These are phyloP conservation scores for Chaetomium sp. DNA, from an alignment of 2,329 filamentous ascomycete species.

Conservation along the genomic window DNA sequence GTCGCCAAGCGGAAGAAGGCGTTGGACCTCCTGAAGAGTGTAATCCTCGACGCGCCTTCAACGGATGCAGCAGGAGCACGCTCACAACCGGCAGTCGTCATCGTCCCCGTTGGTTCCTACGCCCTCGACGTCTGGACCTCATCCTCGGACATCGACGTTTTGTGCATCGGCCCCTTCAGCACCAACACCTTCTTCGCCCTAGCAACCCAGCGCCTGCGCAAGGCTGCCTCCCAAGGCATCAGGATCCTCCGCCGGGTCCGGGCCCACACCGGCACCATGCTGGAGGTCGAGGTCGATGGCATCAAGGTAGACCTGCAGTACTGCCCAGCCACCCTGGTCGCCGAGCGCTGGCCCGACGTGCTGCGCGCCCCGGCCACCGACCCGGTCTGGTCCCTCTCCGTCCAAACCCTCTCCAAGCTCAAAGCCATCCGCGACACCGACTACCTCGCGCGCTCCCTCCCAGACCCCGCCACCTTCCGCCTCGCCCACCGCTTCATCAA, in stretches of 20 bases:
- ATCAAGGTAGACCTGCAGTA: conserved; percentile 68
- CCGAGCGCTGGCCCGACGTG: conserved; percentile 54
- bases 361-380: conserved; percentile 53
- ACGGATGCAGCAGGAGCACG: conserved; percentile 10
- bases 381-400: conserved; percentile 57
- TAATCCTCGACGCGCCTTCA: conserved; percentile 42
- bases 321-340: conserved; percentile 59
- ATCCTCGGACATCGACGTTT: conserved; percentile 65
- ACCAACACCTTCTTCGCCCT: conserved; percentile 63
- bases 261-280: conserved; percentile 62
- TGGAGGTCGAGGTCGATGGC: conserved; percentile 61
- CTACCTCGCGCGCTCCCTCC: conserved; percentile 62
- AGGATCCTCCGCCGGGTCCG: conserved; percentile 59
- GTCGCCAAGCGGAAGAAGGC: conserved; percentile 46
- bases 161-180: conserved; percentile 65
- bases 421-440: conserved; percentile 65
- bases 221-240: conserved; percentile 47
- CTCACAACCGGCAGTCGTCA: conserved; percentile 45
- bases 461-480: conserved; percentile 60
- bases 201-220: conserved; percentile 56
- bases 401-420: conserved; percentile 60
- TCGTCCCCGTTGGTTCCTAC: conserved; percentile 68
- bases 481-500: conserved; percentile 62
- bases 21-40: conserved; percentile 48
- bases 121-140: conserved; percentile 63